Evolutionary conservation across 1,284 basidiomycete species (phyloP).

Genomic region (Leccinum griseonigrum): DNA sequence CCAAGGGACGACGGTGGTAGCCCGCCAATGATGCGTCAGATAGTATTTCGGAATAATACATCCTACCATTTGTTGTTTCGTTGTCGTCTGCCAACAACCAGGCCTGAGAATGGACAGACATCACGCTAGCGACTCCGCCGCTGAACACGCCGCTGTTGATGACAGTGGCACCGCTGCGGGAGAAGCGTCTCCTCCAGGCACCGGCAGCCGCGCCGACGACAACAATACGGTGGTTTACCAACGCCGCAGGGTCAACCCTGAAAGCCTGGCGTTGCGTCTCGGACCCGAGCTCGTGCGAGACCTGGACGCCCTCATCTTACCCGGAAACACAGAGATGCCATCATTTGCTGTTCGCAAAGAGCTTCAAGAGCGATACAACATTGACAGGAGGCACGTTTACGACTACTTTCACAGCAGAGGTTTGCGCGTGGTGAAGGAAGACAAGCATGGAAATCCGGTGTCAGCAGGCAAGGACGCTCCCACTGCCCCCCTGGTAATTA

Average conservation of each 20-base stretch:
- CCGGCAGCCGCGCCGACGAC: conserved; percentile 11
- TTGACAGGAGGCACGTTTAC: conserved; percentile 71
- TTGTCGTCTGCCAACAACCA: conserved; percentile 4
- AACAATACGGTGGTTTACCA: conserved; percentile 19
- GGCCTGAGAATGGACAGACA: conserved; percentile 13
- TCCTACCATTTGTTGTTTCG: conserved; percentile 1
- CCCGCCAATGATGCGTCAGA: conserved; percentile 2
- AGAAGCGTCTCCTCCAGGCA: conserved; percentile 6
- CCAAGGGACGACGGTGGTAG: conserved; percentile 12
- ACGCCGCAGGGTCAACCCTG: conserved; percentile 46
- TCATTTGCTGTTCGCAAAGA: conserved; percentile 64
- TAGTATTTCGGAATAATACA: not conserved
- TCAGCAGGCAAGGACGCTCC: conserved; percentile 17
- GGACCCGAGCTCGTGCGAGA: conserved; percentile 64
- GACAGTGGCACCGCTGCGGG: not conserved
- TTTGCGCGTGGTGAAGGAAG: conserved; percentile 65
- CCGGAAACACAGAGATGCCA: conserved; percentile 71
- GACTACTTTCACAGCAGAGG: conserved; percentile 70
- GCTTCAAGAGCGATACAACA: conserved; percentile 62
- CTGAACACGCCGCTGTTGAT: not conserved
- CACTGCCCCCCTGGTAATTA: conserved; percentile 21
- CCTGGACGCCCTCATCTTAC: conserved; percentile 60
- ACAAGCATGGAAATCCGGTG: conserved; percentile 47
- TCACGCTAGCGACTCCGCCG: not conserved
- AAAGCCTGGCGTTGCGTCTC: conserved; percentile 59